These are phyloP conservation scores for Piedraia hortae DNA, from an alignment of 2,329 filamentous ascomycete species.

Conservation along the genomic window DNA sequence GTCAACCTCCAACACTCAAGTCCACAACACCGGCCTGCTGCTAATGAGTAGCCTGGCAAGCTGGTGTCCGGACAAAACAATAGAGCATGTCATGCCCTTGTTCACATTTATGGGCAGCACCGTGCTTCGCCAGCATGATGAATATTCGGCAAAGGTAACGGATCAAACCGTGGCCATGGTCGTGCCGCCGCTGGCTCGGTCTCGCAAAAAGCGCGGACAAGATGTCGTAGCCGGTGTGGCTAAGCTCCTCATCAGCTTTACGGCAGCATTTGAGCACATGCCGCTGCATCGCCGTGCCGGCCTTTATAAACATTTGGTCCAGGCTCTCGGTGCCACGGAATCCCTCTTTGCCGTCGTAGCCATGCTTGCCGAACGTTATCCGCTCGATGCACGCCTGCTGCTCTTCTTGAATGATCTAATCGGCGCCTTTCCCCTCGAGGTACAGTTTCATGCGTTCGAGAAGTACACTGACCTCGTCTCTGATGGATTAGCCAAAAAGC, in stretches of 20 bases:
- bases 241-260: slow-evolving; percentile 83
- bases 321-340: slow-evolving; percentile 61
- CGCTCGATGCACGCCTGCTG: slow-evolving; percentile 42
- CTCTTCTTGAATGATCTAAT: slow-evolving; percentile 53
- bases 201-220: slow-evolving; percentile 50
- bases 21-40: slow-evolving; percentile 74
- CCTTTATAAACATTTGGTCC: slow-evolving; percentile 60
- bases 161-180: slow-evolving; percentile 83
- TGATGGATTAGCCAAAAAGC: slow-evolving; percentile 51
- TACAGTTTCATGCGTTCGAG: slow-evolving; percentile 45
- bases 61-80: slow-evolving; percentile 65
- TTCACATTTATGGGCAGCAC: slow-evolving; percentile 96
- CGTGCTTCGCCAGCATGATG: slow-evolving; percentile 72
- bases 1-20: slow-evolving; percentile 69
- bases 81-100: slow-evolving; percentile 96
- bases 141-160: slow-evolving; percentile 89
- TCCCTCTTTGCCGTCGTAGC: slow-evolving; percentile 69
- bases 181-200: slow-evolving; percentile 69
- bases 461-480: slow-evolving; percentile 48
- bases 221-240: slow-evolving; percentile 58
- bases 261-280: slow-evolving; percentile 86
- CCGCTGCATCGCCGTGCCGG: slow-evolving; percentile 59
- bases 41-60: slow-evolving; percentile 67
- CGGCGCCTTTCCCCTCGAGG: slow-evolving; percentile 40
- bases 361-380: slow-evolving; percentile 76